phyloP scores from a whole-genome alignment of 805 yeast species.

The Millerozyma miso region DNA sequence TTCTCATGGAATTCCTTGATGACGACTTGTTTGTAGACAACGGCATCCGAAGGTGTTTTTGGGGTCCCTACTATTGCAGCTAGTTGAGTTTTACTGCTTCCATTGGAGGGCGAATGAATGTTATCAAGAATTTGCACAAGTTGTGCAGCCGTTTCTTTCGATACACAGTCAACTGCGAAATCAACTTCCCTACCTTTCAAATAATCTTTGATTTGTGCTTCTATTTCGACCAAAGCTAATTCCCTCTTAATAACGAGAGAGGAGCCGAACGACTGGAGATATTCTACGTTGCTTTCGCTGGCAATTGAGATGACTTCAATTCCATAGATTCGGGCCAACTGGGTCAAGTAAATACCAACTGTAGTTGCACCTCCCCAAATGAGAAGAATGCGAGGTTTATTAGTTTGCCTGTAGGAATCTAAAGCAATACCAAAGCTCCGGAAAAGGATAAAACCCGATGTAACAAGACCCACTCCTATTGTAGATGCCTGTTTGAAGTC shows the following conservation, averaged over 20 bases:
- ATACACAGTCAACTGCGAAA: conserved; percentile 30
- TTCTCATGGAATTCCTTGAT: conserved; percentile 44
- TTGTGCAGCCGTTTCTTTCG: conserved; percentile 33
- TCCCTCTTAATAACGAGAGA: conserved; percentile 35
- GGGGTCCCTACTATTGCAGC: conserved; percentile 40
- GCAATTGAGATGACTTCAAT: conserved; percentile 32
- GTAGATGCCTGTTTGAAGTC: conserved; percentile 40
- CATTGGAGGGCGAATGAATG: conserved; percentile 7
- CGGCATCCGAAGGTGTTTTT: conserved; percentile 15
- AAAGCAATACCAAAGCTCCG: conserved; percentile 15
- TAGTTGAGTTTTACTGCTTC: conserved; percentile 13
- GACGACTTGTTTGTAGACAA: conserved; percentile 27
- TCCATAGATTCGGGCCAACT: conserved; percentile 37
- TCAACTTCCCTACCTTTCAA: conserved; percentile 10
- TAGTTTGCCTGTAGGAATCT: not conserved
- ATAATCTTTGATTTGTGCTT: not conserved
- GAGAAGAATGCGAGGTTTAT: conserved; percentile 16
- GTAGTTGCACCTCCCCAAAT: conserved; percentile 51
- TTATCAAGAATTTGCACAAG: conserved; percentile 24
- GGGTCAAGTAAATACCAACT: conserved; percentile 42
- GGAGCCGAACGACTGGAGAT: conserved; percentile 19
- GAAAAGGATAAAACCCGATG: conserved; percentile 31
- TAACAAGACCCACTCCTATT: conserved; percentile 45
- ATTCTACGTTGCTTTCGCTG: conserved; percentile 14
- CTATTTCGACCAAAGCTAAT: conserved; percentile 14